Base-by-base conservation (phyloP, 139 green algal genomes). In the Chlorella sp. region DNA sequence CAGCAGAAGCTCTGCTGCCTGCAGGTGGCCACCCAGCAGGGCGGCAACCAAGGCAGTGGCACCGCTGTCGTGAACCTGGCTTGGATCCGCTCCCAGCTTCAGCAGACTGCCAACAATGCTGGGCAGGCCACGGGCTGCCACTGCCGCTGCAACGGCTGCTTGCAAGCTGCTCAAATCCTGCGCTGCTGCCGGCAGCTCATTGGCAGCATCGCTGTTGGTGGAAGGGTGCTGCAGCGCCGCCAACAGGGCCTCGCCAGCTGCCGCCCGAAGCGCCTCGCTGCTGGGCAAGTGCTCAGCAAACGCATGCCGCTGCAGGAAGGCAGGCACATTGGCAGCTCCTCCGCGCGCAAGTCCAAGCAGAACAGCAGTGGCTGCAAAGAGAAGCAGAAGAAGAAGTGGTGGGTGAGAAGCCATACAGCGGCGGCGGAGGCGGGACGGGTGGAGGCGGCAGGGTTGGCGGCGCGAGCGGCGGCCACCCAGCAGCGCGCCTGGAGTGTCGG, bases 1-100 rank as follows among this genome's bases (percentile, higher is more conserved):
- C n/a, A 81, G 75, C 37, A 92, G 79, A 64, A 61, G 34, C n/a
- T 64, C 48, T 32, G 86, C 85, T 14, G 18, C 73, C 32, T 90
- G 30, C 32, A 76, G 26, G 34, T 92, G 86, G 0, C 90, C 90
- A 60, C 30, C 64, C 42, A 53, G 30, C 75, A 91, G 42, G 1
- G 90, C 85, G 24, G 61, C 73, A 61, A 57, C 76, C 48, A 73
- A 37, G 24, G 86, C 85, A 5, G 61, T 57, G 39, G 48, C 24
- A 4, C 85, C 77, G 37, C 34, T 26, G 81, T 30, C 57, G 83
- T 36, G 12, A 39, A 22, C 40, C 7, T 85, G 11, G 69, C 28
- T 76, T 2, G 79, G 37, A 16, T 80, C 57, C 16, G 87, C 81
- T 9, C 75, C 40, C 7, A 80, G 39, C 36, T 84, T 12, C 32